Percentiles rank a stretch among this genome's conserved stretches.
phyloP scores from a whole-genome alignment of 768 basidiomycete genomes.

The Termitomyces bulborhizus region DNA sequence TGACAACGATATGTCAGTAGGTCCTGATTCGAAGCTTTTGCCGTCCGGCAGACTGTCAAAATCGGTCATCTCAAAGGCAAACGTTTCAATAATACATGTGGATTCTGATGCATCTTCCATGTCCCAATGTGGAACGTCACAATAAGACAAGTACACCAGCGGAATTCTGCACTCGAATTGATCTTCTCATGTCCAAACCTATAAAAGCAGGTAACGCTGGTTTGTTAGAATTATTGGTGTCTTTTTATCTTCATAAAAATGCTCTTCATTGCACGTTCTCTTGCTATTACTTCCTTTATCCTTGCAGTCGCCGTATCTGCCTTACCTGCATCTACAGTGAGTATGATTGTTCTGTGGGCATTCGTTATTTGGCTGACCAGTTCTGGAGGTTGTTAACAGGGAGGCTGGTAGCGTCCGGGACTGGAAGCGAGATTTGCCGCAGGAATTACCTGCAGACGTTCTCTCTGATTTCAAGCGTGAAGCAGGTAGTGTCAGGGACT shows the following conservation, averaged over 20 bases:
- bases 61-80: background rate
- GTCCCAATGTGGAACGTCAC: constrained; percentile 22
- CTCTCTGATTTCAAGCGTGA: constrained; percentile 9
- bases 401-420: constrained; percentile 8
- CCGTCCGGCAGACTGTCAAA: background rate
- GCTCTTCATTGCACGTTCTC: constrained; percentile 28
- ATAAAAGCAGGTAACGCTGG: constrained; percentile 26
- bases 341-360: background rate
- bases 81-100: background rate
- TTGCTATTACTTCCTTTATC: constrained; percentile 27
- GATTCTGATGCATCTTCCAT: constrained; percentile 11
- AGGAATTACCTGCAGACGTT: background rate
- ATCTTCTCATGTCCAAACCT: constrained; percentile 26
- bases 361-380: background rate
- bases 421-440: constrained; percentile 9
- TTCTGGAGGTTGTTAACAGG: background rate
- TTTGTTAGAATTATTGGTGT: constrained; percentile 16
- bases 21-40: background rate
- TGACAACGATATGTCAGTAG: constrained; percentile 2
- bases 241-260: constrained; percentile 20
- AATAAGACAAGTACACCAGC: constrained; percentile 24
- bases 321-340: constrained; percentile 27
- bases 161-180: constrained; percentile 26
- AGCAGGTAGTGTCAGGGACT: constrained; percentile 7
- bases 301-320: constrained; percentile 27